phyloP scores from a whole-genome alignment of 2,329 filamentous ascomycete genomes.

The Lachnellula subtilissima region DNA sequence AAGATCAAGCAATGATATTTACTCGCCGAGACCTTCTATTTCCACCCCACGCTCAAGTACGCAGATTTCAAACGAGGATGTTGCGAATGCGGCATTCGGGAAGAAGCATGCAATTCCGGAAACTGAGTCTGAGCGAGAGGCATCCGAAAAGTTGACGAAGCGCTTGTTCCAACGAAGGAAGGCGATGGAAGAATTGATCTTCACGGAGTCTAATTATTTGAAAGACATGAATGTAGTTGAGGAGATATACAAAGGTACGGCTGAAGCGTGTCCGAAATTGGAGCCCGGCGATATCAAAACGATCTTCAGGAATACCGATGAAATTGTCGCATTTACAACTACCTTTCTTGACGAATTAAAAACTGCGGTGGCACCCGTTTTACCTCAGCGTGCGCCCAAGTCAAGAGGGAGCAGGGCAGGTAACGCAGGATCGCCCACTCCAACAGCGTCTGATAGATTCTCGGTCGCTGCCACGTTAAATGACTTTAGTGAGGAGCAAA shows the following conservation, averaged over 20 bases:
- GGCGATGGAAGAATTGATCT: slow-evolving; percentile 84
- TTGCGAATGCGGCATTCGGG: slow-evolving; percentile 4
- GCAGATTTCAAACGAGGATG: slow-evolving; percentile 26
- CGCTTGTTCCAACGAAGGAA: slow-evolving; percentile 76
- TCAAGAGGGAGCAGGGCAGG: slow-evolving; percentile 37
- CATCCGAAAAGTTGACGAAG: slow-evolving; percentile 54
- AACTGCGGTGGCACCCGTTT: slow-evolving; percentile 72
- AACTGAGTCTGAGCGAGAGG: slow-evolving; percentile 36
- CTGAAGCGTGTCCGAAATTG: slow-evolving; percentile 73
- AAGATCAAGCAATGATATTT: slow-evolving; percentile 27
- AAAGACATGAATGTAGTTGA: slow-evolving; percentile 96
- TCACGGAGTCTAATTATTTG: slow-evolving; percentile 87
- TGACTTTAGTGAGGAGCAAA: slow-evolving; percentile 29
- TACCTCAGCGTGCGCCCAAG: slow-evolving; percentile 50
- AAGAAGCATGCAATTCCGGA: slow-evolving; percentile 1
- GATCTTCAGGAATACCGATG: slow-evolving; percentile 88
- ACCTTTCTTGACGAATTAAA: slow-evolving; percentile 76
- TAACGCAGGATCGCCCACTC: slow-evolving; percentile 4
- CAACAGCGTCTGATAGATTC: slow-evolving; percentile 18
- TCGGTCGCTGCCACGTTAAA: slow-evolving; percentile 23
- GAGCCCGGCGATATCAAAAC: slow-evolving; percentile 80
- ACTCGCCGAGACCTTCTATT: slow-evolving; percentile 26
- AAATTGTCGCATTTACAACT: slow-evolving; percentile 83
- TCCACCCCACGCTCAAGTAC: slow-evolving; percentile 31
- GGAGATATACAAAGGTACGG: slow-evolving; percentile 95